These are phyloP conservation scores for Ustilago xerochloae DNA, from an alignment of 1,284 basidiomycete genomes.

Conservation along the genomic window DNA sequence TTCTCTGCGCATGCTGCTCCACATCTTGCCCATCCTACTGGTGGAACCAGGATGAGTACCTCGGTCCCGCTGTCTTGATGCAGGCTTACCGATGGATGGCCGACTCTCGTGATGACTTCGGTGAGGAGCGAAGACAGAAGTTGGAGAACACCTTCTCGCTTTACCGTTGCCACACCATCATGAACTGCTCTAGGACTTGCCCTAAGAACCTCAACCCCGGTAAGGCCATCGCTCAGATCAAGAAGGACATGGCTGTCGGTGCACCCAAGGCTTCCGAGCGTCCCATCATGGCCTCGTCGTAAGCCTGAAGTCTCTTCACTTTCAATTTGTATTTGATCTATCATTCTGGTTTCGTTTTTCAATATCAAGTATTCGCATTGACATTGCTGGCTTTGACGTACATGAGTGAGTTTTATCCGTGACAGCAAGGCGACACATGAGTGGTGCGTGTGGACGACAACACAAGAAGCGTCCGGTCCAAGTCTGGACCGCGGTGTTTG, in stretches of 20 bases:
- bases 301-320: not conserved
- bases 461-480: too few relatives aligned
- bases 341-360: constrained; percentile 2
- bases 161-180: constrained; percentile 84
- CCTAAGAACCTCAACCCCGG: constrained; percentile 88
- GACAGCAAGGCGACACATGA: too few relatives aligned
- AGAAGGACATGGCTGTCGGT: constrained; percentile 67
- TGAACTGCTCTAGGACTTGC: constrained; percentile 94
- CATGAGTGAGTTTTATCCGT: too few relatives aligned
- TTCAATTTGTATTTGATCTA: constrained; percentile 1
- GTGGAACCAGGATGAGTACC: constrained; percentile 99
- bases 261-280: constrained; percentile 54
- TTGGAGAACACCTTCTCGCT: constrained; percentile 94
- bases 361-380: constrained; percentile 3
- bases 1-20: constrained; percentile 77
- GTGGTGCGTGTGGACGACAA: too few relatives aligned
- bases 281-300: constrained; percentile 60
- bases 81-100: constrained; percentile 89
- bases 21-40: constrained; percentile 92
- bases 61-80: constrained; percentile 96
- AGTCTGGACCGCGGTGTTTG: too few relatives aligned
- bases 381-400: too few relatives aligned
- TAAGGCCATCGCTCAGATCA: constrained; percentile 67
- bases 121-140: constrained; percentile 85
- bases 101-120: constrained; percentile 88